Conservation (phyloP, 208 protist species). For the Wallacemonas collosoma region DNA sequence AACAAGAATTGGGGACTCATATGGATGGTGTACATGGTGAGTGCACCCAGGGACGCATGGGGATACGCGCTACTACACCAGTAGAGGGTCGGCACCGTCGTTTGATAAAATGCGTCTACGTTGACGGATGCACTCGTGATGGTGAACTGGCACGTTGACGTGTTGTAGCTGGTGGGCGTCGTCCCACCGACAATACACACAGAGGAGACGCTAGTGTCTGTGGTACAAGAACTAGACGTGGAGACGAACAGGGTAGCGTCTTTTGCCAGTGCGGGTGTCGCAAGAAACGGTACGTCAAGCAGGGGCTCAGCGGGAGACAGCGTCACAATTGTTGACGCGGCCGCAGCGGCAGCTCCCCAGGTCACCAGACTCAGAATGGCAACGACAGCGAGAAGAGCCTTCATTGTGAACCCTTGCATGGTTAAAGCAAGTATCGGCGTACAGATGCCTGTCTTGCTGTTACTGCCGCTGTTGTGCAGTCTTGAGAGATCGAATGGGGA, state of each 20-base stretch:
- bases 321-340: conserved; percentile 25
- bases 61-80: conserved; percentile 48
- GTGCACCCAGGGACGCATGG: conserved; percentile 17
- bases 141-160: conserved; percentile 50
- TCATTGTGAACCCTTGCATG: conserved; percentile 13
- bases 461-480: conserved; percentile 2
- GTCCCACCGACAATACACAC: conserved; percentile 41
- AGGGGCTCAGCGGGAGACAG: conserved; percentile 38
- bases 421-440: background rate
- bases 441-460: too few relatives aligned
- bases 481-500: too few relatives aligned
- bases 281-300: conserved; percentile 57
- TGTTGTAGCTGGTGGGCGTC: conserved; percentile 26
- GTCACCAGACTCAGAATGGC: background rate
- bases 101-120: conserved; percentile 26
- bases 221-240: conserved; percentile 22
- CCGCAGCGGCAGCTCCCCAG: background rate
- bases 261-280: conserved; percentile 20
- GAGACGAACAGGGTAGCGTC: conserved; percentile 52
- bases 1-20: conserved; percentile 36
- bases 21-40: conserved; percentile 41
- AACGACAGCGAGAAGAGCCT: conserved; percentile 2
- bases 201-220: conserved; percentile 11
- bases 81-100: conserved; percentile 41
- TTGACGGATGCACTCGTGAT: conserved; percentile 28